Evolutionary conservation across 352 stramenopile species (phyloP).

Genomic region (Phytophthora europaea): DNA sequence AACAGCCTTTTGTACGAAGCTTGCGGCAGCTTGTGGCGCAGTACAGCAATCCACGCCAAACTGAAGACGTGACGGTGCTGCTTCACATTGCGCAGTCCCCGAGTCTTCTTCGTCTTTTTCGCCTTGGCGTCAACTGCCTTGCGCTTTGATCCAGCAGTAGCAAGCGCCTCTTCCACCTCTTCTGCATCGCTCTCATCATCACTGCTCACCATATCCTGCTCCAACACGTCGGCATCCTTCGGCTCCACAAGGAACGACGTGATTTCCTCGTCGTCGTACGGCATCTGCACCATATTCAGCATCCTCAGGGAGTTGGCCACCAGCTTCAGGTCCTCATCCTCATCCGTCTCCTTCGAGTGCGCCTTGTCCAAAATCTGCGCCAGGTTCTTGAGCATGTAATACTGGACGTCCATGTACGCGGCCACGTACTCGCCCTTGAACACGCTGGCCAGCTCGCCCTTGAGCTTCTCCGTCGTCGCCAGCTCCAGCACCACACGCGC

Average conservation of each 20-base stretch:
- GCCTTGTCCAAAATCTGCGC: conserved; percentile 66
- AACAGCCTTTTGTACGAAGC: conserved; percentile 93
- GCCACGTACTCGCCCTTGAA: conserved; percentile 90
- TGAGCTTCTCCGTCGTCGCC: conserved; percentile 71
- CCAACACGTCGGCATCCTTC: conserved; percentile 28
- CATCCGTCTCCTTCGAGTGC: conserved; percentile 30
- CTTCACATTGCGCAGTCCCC: conserved; percentile 71
- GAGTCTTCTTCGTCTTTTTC: conserved; percentile 51
- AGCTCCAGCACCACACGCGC: conserved; percentile 80
- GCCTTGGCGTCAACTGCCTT: conserved; percentile 49
- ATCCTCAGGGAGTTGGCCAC: conserved; percentile 76
- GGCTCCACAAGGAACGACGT: conserved; percentile 75
- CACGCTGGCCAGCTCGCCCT: conserved; percentile 83
- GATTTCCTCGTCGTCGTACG: conserved; percentile 67
- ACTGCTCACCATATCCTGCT: conserved; percentile 57
- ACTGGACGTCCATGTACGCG: conserved; percentile 89
- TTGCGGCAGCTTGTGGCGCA: conserved; percentile 78
- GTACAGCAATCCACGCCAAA: conserved; percentile 81
- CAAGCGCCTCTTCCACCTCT: conserved; percentile 45
- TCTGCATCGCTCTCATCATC: conserved; percentile 53
- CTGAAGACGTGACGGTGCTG: conserved; percentile 84
- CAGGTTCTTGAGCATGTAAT: conserved; percentile 87
- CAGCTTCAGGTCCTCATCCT: conserved; percentile 59
- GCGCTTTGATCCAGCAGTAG: conserved; percentile 51
- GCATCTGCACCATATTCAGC: conserved; percentile 82